Evolutionary conservation across 164 flowering plant species (phyloP), one percentile per base, ranked within the genome.

Genomic region (Amborella trichopoda): DNA sequence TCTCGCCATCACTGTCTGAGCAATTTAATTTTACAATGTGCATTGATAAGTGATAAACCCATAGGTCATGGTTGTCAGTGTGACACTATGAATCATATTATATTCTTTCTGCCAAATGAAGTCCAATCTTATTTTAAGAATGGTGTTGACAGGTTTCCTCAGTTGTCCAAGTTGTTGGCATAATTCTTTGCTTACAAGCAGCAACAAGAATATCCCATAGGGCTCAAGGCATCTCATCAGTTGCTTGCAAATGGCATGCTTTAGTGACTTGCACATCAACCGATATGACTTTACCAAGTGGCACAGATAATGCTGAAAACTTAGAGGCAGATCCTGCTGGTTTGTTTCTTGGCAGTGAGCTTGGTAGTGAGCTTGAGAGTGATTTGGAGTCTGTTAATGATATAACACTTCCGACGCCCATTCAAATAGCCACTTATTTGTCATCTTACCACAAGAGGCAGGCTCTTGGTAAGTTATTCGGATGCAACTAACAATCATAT

Each of bases 231-330:
- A 57, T 88, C 46, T 87, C 72, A 48, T 68, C 93, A 3, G 44
- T 80, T 52, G 93, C 90, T 36, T 72, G 83, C 46, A 73, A 70
- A 68, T 84, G 93, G 97, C 93, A 85, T 71, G 94, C 93, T 24
- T 48, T 76, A 47, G 67, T 62, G 20, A 74, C 91, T n/a, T 73
- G 83, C 54, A 54, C 52, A 49, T 62, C 76, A 10, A 17, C 52
- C 30, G 87, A 83, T 42, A 48, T 58, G 58, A 55, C 77, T 54
- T 53, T 62, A 28, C n/a, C 55, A 27, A 70, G 81, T 63, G 23
- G 14, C 41, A 56, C 82, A 49, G 55, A 32, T 48, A 68, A 74
- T 63, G 36, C 23, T 22, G 72, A 67, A 26, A 80, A 65, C 61
- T 44, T 69, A 28, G 74, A 69, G 44, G 67, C 64, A 44, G 18